Evolutionary conservation across 495 filamentous ascomycete genomes (phyloP).

Genomic region (Penicillium manginii): DNA sequence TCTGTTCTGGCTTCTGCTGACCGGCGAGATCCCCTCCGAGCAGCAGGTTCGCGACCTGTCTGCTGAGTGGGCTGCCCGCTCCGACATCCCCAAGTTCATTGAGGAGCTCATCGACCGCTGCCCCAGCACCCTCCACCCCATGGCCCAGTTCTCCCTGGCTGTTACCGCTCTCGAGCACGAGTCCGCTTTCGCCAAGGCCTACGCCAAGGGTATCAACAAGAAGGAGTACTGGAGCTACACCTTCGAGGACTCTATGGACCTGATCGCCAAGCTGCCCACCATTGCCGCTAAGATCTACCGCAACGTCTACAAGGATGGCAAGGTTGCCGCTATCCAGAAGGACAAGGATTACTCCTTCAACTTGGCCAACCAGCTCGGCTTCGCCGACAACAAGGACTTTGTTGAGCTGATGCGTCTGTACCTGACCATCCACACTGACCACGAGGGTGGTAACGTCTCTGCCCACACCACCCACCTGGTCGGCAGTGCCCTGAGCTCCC

Average conservation of each 20-base stretch:
- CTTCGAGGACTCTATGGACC: conserved; percentile 99
- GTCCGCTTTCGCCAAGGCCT: conserved; percentile 95
- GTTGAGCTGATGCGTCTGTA: conserved; percentile 97
- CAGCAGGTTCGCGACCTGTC: conserved; percentile 97
- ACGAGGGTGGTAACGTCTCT: conserved; percentile 98
- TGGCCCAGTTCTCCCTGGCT: conserved; percentile 98
- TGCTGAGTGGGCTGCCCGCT: conserved; percentile 97
- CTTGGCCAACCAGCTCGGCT: conserved; percentile 98
- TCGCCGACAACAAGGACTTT: conserved; percentile 93
- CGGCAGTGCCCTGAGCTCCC: conserved; percentile 94
- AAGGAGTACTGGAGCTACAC: conserved; percentile 99
- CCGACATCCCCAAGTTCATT: conserved; percentile 93
- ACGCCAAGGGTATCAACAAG: conserved; percentile 98
- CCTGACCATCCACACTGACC: conserved; percentile 98
- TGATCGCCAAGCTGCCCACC: conserved; percentile 98
- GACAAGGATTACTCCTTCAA: conserved; percentile 99
- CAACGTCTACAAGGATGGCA: conserved; percentile 99
- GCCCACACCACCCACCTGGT: conserved; percentile 99
- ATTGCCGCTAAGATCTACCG: conserved; percentile 98
- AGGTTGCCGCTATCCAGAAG: conserved; percentile 91
- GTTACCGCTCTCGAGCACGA: conserved; percentile 98
- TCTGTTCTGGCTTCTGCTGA: conserved; percentile 99
- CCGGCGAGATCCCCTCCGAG: conserved; percentile 93
- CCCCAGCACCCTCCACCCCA: conserved; percentile 97
- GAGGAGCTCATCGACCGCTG: conserved; percentile 99